These are phyloP conservation scores for Metrosideros polymorpha DNA, from an alignment of 441 rosid species.

Conservation along the genomic window DNA sequence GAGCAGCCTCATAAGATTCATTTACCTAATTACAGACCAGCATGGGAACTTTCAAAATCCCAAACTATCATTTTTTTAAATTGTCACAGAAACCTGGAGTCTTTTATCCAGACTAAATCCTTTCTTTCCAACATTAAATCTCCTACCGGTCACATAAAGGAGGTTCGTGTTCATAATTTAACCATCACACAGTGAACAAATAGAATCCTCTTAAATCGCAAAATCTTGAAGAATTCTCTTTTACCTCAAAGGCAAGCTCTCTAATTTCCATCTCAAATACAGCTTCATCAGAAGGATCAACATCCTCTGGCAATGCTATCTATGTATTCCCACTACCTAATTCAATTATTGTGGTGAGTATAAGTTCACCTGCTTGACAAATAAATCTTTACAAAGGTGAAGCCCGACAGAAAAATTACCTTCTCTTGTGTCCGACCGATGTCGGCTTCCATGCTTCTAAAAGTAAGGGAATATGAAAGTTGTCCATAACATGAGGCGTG, in stretches of 20 bases:
- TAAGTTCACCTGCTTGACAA: not conserved
- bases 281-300: constrained; percentile 60
- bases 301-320: constrained; percentile 76
- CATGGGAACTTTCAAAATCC: not conserved
- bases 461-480: constrained; percentile 36
- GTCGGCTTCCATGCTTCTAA: constrained; percentile 95
- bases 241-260: constrained; percentile 66
- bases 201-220: not conserved
- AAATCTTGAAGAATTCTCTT: not conserved
- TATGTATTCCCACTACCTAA: constrained; percentile 98
- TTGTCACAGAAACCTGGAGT: not conserved
- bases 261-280: constrained; percentile 66
- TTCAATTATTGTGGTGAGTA: not conserved
- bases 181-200: not conserved
- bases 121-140: not conserved
- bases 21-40: not conserved
- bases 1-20: not conserved
- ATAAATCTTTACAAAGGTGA: not conserved
- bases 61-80: not conserved
- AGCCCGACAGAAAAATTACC: constrained; percentile 21
- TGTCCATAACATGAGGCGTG: constrained; percentile 2
- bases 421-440: constrained; percentile 72
- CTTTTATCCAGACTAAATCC: not conserved
- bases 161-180: not conserved
- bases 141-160: not conserved